These are phyloP conservation scores for Fusarium palustre DNA, from an alignment of 2,329 filamentous ascomycete species.

Conservation along the genomic window DNA sequence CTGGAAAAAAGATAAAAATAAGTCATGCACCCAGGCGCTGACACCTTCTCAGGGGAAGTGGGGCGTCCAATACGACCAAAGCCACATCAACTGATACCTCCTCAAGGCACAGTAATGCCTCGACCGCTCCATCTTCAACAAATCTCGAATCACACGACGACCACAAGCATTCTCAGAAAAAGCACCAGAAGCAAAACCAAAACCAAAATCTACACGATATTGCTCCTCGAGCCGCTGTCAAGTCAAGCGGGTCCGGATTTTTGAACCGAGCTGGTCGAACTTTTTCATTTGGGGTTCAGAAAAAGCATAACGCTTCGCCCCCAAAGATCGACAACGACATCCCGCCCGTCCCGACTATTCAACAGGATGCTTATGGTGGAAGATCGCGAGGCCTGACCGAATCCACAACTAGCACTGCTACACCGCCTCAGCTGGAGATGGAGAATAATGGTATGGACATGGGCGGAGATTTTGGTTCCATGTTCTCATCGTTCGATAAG, in stretches of 20 bases:
- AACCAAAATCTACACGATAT: conserved; percentile 47
- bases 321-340: conserved; percentile 51
- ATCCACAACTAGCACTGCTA: conserved; percentile 66
- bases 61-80: conserved; percentile 71
- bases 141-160: conserved; percentile 52
- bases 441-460: conserved; percentile 62
- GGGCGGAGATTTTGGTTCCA: conserved; percentile 68
- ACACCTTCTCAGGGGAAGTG: conserved; percentile 65
- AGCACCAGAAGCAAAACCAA: conserved; percentile 54
- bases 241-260: conserved; percentile 63
- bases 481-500: conserved; percentile 68
- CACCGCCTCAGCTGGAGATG: conserved; percentile 62
- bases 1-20: conserved; percentile 42
- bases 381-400: conserved; percentile 64
- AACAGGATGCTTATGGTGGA: conserved; percentile 49
- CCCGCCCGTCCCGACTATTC: conserved; percentile 54
- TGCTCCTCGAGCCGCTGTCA: conserved; percentile 57
- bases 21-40: conserved; percentile 50
- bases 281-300: conserved; percentile 69
- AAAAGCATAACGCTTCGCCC: conserved; percentile 57
- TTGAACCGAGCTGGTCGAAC: conserved; percentile 68
- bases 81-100: conserved; percentile 70
- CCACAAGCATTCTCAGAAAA: conserved; percentile 52
- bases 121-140: conserved; percentile 70
- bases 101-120: conserved; percentile 71